Percentiles rank a stretch among this genome's conserved stretches.
phyloP scores from a whole-genome alignment of 2,329 filamentous ascomycete genomes.

The Pestalotiopsis sp. region DNA sequence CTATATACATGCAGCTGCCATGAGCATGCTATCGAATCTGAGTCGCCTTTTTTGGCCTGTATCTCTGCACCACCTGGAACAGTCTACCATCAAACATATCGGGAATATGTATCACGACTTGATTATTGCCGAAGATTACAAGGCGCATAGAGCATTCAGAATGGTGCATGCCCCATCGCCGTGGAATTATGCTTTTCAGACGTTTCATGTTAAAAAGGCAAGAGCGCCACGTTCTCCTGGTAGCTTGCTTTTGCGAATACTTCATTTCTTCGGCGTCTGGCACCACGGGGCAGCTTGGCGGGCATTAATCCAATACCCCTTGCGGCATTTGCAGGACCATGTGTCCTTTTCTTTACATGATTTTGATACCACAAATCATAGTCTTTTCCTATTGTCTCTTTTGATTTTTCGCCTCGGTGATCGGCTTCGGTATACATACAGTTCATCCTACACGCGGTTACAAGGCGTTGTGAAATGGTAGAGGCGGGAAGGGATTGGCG shows the following conservation, averaged over 20 bases:
- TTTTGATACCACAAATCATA: constrained; percentile 23
- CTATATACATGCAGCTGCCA: not conserved
- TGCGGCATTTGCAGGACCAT: constrained; percentile 25
- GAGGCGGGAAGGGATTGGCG: not conserved
- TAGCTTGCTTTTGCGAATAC: not conserved
- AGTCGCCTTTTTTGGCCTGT: not conserved
- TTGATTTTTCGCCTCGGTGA: not conserved
- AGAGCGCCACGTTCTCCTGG: not conserved
- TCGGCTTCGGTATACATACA: not conserved
- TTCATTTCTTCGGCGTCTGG: constrained; percentile 22
- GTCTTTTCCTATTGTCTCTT: not conserved
- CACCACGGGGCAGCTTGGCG: constrained; percentile 16
- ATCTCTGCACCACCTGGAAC: not conserved
- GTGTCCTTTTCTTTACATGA: constrained; percentile 20
- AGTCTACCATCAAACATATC: not conserved
- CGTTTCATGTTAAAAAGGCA: not conserved
- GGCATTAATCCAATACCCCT: constrained; percentile 17
- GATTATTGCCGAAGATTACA: not conserved
- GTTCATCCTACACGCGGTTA: not conserved
- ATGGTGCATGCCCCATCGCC: not conserved
- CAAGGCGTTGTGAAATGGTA: not conserved
- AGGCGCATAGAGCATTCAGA: not conserved
- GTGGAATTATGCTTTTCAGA: not conserved
- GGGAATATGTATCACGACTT: not conserved
- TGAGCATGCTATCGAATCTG: not conserved